These are phyloP conservation scores for Neonectria hederae DNA, from an alignment of 2,329 filamentous ascomycete genomes.

Conservation along the genomic window DNA sequence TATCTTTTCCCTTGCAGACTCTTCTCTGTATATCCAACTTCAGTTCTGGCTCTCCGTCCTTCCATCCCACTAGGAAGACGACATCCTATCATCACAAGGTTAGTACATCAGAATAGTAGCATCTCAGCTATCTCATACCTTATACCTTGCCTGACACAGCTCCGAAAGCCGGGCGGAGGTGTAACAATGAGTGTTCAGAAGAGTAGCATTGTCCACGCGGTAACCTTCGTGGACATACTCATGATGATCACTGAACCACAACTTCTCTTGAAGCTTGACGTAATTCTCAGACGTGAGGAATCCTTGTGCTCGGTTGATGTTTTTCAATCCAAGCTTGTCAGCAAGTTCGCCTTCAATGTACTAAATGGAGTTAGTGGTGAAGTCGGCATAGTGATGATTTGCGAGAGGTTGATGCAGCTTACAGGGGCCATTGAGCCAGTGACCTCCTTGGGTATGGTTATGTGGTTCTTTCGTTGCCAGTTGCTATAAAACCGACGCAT, in stretches of 20 bases:
- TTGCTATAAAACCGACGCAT: not conserved
- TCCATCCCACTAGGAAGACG: constrained; percentile 4
- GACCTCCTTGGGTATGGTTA: not conserved
- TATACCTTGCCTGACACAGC: constrained; percentile 12
- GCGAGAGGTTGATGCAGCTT: not conserved
- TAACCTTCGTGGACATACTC: constrained; percentile 6
- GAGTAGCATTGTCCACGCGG: not conserved
- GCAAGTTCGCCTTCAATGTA: not conserved
- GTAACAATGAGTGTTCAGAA: not conserved
- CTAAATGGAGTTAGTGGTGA: not conserved
- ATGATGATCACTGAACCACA: constrained; percentile 1
- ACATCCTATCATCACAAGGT: constrained; percentile 6
- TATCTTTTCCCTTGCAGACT: constrained; percentile 1
- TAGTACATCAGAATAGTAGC: not conserved
- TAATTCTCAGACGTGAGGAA: constrained; percentile 8
- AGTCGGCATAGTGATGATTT: not conserved
- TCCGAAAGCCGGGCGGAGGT: constrained; percentile 12
- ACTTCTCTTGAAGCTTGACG: constrained; percentile 1
- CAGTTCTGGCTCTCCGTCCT: constrained; percentile 1
- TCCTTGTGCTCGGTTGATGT: not conserved
- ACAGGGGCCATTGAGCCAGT: not conserved
- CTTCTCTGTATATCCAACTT: constrained; percentile 2
- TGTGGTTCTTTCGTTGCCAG: not conserved
- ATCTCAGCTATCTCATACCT: not conserved
- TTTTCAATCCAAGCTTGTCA: not conserved